Evolutionary conservation across 2,329 filamentous ascomycete genomes (phyloP), one percentile per base, ranked within the genome.

Genomic region (Alternaria brassicae): DNA sequence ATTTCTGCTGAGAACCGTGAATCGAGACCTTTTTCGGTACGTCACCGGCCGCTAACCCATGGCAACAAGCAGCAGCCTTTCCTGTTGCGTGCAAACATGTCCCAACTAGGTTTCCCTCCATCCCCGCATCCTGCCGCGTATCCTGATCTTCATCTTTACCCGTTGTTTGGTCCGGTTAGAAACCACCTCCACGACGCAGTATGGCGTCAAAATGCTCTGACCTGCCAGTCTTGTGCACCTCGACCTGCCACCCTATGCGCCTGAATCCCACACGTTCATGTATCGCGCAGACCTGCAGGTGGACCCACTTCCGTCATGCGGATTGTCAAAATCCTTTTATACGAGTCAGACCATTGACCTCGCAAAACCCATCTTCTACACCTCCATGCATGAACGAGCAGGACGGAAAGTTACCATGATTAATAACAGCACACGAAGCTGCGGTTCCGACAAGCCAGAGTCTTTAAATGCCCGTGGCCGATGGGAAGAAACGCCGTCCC

Each of bases 191-290:
- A 48, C 30, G 30, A 48, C 58, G 58, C 58, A 36, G 61, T 49
- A 63, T 61, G 54, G 55, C 63, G 61, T 64, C 61, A 66, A 41
- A 28, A 9, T 23, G 6, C 28, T 30, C 27, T 15, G 23, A 39
- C 55, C 40, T 58, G 61, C 40, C 45, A 23, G 48, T 62, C 62
- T 60, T 58, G 60, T 51, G 62, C 62, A 50, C 40, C 39, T 42
- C 34, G 27, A 27, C 37, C 19, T n/a, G n/a, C n/a, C n/a, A n/a
- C n/a, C n/a, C n/a, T n/a, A n/a, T n/a, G n/a, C n/a, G n/a, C n/a
- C n/a, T 27, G 28, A 30, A 51, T 51, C 53, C 57, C 56, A 57
- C 55, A 53, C 51, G 54, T 55, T 56, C 48, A 60, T 55, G 59
- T 55, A 52, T 51, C 40, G 36, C 45, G 32, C 30, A 37, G 37